phyloP scores from a whole-genome alignment of 2,329 filamentous ascomycete genomes.

The Colletotrichum nymphaeae region DNA sequence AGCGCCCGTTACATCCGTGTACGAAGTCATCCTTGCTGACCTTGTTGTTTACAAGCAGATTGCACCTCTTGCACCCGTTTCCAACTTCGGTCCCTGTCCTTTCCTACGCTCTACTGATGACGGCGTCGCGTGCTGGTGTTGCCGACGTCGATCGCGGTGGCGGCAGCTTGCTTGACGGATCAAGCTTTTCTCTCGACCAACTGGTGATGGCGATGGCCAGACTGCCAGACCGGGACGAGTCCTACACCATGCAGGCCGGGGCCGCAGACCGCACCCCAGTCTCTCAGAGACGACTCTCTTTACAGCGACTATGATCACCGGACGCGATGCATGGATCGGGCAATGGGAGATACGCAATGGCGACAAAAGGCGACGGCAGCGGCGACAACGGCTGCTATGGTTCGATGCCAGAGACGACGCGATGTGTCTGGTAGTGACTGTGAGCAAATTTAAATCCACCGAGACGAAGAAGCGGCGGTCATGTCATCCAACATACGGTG shows the following conservation, averaged over 20 bases:
- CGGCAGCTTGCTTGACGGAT: slow-evolving; percentile 2
- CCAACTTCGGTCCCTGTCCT: neutral
- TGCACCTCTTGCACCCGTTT: neutral
- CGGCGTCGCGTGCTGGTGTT: neutral
- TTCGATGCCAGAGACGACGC: slow-evolving; percentile 27
- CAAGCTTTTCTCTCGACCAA: slow-evolving; percentile 5
- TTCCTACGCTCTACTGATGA: neutral
- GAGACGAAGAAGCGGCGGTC: slow-evolving; percentile 26
- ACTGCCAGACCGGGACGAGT: slow-evolving; percentile 28
- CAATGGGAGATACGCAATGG: slow-evolving; percentile 2
- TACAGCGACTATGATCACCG: slow-evolving; percentile 20
- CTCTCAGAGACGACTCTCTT: slow-evolving; percentile 33
- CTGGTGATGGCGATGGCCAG: slow-evolving; percentile 26
- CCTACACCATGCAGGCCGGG: slow-evolving; percentile 34
- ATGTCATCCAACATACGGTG: slow-evolving; percentile 36
- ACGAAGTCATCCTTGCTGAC: slow-evolving; percentile 48
- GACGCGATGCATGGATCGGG: slow-evolving; percentile 28
- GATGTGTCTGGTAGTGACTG: slow-evolving; percentile 20
- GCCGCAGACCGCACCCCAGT: slow-evolving; percentile 29
- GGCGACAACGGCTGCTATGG: slow-evolving; percentile 9
- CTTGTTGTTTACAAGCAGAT: neutral
- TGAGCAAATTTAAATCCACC: slow-evolving; percentile 34
- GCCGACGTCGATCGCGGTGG: neutral
- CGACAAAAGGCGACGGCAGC: slow-evolving; percentile 20
- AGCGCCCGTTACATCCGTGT: slow-evolving; percentile 45